Percentiles rank a stretch among this genome's conserved stretches.
These are phyloP conservation scores for Phytomonas serpens DNA, from an alignment of 208 protist species.

Conservation along the genomic window DNA sequence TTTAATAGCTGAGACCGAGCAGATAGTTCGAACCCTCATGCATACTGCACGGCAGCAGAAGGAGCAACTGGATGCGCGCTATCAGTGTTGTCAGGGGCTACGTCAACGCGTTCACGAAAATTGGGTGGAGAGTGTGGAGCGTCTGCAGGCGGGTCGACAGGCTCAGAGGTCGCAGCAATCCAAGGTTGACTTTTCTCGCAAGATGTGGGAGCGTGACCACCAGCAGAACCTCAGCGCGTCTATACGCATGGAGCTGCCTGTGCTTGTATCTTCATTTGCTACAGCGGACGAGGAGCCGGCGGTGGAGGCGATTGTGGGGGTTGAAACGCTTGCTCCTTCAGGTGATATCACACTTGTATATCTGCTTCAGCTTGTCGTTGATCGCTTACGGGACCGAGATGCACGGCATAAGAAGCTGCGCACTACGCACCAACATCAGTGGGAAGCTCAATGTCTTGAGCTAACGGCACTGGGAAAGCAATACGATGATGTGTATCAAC, in stretches of 20 bases:
- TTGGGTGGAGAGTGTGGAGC: background rate
- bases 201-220: slow-evolving; percentile 11
- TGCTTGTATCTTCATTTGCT: background rate
- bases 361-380: background rate
- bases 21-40: background rate
- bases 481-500: background rate
- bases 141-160: slow-evolving; percentile 6
- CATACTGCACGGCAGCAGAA: background rate
- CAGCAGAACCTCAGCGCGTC: slow-evolving; percentile 6
- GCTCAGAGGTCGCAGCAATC: slow-evolving; percentile 6
- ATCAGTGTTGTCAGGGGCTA: background rate
- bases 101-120: background rate
- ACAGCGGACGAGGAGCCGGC: background rate
- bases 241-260: background rate
- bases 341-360: background rate
- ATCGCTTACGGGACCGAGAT: background rate
- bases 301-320: background rate
- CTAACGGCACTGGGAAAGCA: background rate
- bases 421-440: background rate
- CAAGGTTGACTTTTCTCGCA: slow-evolving; percentile 9
- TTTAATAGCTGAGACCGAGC: background rate
- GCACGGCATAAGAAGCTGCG: background rate
- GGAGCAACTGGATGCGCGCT: background rate
- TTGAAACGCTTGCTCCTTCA: background rate
- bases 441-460: background rate